Evolutionary conservation across 2,329 filamentous ascomycete genomes (phyloP).

Genomic region (Ophiostoma triangulosporum): DNA sequence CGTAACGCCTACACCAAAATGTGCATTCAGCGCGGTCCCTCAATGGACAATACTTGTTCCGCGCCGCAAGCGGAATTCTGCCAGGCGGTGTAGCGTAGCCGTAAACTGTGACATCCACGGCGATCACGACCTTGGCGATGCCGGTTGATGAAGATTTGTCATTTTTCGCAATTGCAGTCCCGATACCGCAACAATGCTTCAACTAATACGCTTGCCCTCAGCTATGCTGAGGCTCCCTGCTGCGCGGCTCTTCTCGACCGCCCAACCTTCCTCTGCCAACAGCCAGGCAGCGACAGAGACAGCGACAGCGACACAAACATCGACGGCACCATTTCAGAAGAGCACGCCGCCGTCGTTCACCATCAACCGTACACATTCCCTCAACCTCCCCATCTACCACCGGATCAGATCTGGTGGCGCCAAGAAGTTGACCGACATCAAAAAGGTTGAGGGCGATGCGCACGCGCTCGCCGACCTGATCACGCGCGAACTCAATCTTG

Average conservation of each 20-base stretch:
- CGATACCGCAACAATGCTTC: background rate
- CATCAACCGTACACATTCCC: conserved; percentile 55
- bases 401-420: conserved; percentile 63
- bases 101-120: background rate
- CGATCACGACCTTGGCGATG: background rate
- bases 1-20: background rate
- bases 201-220: conserved; percentile 1
- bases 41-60: conserved; percentile 8
- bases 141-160: background rate
- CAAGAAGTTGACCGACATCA: conserved; percentile 57
- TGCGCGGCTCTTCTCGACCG: background rate
- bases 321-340: background rate
- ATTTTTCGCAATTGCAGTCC: background rate
- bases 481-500: conserved; percentile 40
- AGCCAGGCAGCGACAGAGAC: background rate
- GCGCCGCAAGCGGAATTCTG: conserved; percentile 9
- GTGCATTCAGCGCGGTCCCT: background rate
- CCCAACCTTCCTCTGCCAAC: background rate
- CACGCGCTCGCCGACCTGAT: conserved; percentile 51
- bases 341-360: conserved; percentile 36
- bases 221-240: background rate
- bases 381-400: conserved; percentile 66
- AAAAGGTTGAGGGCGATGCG: conserved; percentile 66
- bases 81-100: conserved; percentile 11
- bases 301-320: background rate